Base-by-base conservation (phyloP, 345 rosid genomes). In the Cardamine chenopodiifolia region DNA sequence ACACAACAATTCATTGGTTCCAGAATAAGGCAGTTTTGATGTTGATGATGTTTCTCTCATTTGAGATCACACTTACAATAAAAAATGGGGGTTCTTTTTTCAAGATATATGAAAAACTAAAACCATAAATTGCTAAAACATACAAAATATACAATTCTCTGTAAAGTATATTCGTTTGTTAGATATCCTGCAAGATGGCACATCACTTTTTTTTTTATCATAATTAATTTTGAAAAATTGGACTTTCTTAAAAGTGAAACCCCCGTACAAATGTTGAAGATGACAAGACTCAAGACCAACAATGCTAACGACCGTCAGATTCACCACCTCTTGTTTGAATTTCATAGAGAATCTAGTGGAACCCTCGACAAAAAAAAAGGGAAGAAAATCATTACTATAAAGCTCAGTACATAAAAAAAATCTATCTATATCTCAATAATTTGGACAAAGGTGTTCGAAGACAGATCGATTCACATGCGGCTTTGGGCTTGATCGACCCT, bases 11-110 rank as follows among this genome's bases (percentile, higher is more conserved):
- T 62, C 71, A 63, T 71, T 70, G 71, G 66, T 48, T 9, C 42
- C 17, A 57, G 11, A 70, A 76, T 70, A 77, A 70, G 52, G 72
- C 54, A 64, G 56, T 70, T 77, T 77, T 77, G 80, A 70, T 70
- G 40, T 70, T 70, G 71, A 68, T 47, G 50, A 22, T 66, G 37
- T n/a, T n/a, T n/a, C n/a, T n/a, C n/a, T n/a, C n/a, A n/a, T n/a
- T n/a, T n/a, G n/a, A n/a, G n/a, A n/a, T n/a, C n/a, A n/a, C n/a
- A n/a, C n/a, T n/a, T n/a, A n/a, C n/a, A n/a, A n/a, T n/a, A n/a
- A n/a, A n/a, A n/a, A n/a, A n/a, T n/a, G n/a, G 20, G 19, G 7
- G 6, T 68, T 53, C 37, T 13, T 2, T 9, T 8, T 34, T 50
- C 23, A 22, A n/a, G 20, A 39, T 39, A 4, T 39, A 12, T 23